Evolutionary conservation across 768 basidiomycete species (phyloP), one percentile per base, ranked within the genome.

Genomic region (Russula earlei): DNA sequence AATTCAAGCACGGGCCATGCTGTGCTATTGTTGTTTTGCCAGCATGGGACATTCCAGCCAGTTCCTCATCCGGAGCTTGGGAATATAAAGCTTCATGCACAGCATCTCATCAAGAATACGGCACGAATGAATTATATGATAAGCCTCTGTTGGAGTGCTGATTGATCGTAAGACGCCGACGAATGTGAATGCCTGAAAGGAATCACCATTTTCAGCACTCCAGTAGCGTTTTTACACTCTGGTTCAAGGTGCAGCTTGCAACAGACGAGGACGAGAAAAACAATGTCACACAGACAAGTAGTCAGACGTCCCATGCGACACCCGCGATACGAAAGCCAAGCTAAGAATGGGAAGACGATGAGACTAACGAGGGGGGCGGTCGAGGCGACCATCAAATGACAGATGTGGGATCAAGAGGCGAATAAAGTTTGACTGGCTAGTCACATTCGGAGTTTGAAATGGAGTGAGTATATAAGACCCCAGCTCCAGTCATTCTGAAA

Each of bases 381-480:
- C n/a, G 41, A 46, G 27, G 25, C 24, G 9, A n/a, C 52, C 38
- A 59, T 52, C 61, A 50, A 54, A 48, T 34, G 55, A 54, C 12
- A 44, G 55, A 62, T 54, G 38, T n/a, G 45, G 20, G 55, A 62
- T 62, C 59, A 62, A 60, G 59, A 60, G 40, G 40, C 33, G 48
- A 60, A 52, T 62, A 62, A 62, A 55, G 61, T 62, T 62, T 37
- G 41, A 34, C 24, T 31, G 41, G 34, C 46, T 36, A 51, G 40
- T 60, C 6, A 37, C 3, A 0, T 15, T 56, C 62, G 62, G 62
- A 55, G 59, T 57, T 61, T 55, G 6, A 62, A 62, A 42, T 29
- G 7, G 1, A 22, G 0, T 7, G 11, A 34, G 62, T 62, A 62
- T 62, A 62, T 62, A 62, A 54, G 27, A 2, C 1, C 31, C 17